Evolutionary conservation across 305 asterid genomes (phyloP), one percentile per base, ranked within the genome.

Genomic region (Petunia hybrid): DNA sequence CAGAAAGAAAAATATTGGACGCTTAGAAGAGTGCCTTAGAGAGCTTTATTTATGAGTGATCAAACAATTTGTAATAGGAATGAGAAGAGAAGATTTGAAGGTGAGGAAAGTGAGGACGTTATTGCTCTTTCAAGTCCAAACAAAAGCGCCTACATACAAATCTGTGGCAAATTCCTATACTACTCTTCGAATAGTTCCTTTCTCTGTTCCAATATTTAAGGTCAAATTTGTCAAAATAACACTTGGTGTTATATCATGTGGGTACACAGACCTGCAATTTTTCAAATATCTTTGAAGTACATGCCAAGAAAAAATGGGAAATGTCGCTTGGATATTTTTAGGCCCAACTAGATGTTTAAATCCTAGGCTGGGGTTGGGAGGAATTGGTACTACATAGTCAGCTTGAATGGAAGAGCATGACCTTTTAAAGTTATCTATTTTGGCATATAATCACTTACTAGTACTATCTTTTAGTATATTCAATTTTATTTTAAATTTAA

Each of bases 51-150:
- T 45, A 70, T 45, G 77, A 69, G 62, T 5, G 10, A 64, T 65
- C 64, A 79, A 36, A 22, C 31, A 22, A 22, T 22, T 79, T 65
- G 77, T 41, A 65, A 78, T 56, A 60, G 51, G 48, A 51, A 2
- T 38, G 78, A 73, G 59, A 76, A 59, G 22, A 16, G 36, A 63
- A 79, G 82, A 66, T 78, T 78, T 78, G 65, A 4, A 51, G 77
- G 66, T 66, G 35, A 79, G 66, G 36, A 79, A 79, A 53, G 39
- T 66, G 66, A 66, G 82, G 82, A 39, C n/a, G 57, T 35, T n/a
- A 79, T 66, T 79, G 56, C 67, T 66, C 77, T 40, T 35, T 36
- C 16, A 31, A 53, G 6, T 48, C 61, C 77, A 71, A 43, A 71
- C 77, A 71, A 71, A 66, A 53, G 31, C 22, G 31, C 8, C 53